Evolutionary conservation across 192 early-diverging fungal genomes (phyloP), one percentile per base, ranked within the genome.

Genomic region (Thamnidium elegans): DNA sequence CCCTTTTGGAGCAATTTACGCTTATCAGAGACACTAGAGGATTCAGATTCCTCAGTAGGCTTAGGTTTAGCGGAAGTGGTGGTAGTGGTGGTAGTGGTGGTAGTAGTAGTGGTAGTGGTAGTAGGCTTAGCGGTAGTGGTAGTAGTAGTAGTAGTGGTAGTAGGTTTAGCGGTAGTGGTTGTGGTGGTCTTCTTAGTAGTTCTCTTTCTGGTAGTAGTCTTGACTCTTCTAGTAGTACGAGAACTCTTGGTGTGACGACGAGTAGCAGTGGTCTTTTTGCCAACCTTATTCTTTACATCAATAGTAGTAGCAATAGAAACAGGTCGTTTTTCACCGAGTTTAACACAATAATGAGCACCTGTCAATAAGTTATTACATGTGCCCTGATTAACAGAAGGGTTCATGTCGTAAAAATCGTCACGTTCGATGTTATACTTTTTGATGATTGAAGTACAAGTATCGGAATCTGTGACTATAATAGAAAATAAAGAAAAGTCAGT

Each of bases 1-100:
- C 19, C 15, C n/a, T 52, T 66, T 58, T 74, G 73, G 30, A 74
- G 50, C 7, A 65, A 36, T 55, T 74, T 69, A 17, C 67, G 62
- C 8, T 65, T 52, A 17, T 70, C 63, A 20, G 39, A 43, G 3
- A 15, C 21, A 11, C 31, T 43, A 0, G 42, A 46, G 11, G 50
- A 23, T 21, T 58, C 31, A 31, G 54, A 17, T 26, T 26, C 30
- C 5, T 34, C 32, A 10, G 21, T 58, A 8, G 53, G 13, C 15
- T 23, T 70, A 14, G 42, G 55, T 30, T 20, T 59, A 26, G 60
- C 8, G n/a, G 44, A 10, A 0, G 44, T 42, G 9, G 51, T 71
- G 3, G 36, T 53, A n/a, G 58, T 69, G 0, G 58, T 62, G 7
- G 52, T 56, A 1, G 42, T 19, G 4, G n/a, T 58, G 10, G 23